Evolutionary conservation across 2,329 filamentous ascomycete species (phyloP), one percentile per base, ranked within the genome.

Genomic region (Arthroderma sp.): DNA sequence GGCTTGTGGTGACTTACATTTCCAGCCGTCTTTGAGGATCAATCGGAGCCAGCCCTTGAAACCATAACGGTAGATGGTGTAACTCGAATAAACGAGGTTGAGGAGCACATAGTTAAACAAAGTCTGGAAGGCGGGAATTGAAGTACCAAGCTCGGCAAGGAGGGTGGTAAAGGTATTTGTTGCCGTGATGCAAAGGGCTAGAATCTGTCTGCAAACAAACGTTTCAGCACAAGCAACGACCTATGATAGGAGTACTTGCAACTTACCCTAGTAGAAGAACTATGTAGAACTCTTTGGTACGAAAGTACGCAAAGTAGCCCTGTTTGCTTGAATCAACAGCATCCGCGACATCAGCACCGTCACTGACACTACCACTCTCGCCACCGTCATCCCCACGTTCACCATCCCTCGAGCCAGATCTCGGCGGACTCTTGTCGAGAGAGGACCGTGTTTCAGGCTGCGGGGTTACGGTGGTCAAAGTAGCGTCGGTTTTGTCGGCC

Each of bases 51-150:
- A 94, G 55, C 75, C 77, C 56, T 77, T 78, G 54, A 79, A 72
- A 4, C 91, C 89, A 59, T 93, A 85, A 53, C 75, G 74, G 69
- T 85, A 83, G 31, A 95, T 66, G 9, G 85, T 87, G 57, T 83
- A 78, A 34, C 78, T 73, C 27, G 85, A 83, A 70, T 93, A 98
- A 59, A 95, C 77, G 47, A 85, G 45, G 49, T 81, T 81, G 51
- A 98, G 75, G 41, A 95, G 67, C 37, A 87, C 74, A 66, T 98
- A 98, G 67, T 91, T 94, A 74, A 95, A 93, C 57, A 96, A 77
- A 29, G 85, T 86, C 68, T 98, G 91, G 70, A 96, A 94, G 45
- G 91, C 86, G 5, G 91, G 91, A 53, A 96, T 93, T 49, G 77
- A 86, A 52, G 83, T 88, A 41, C 79, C 75, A 50, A 75, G 65